Evolutionary conservation across 345 rosid species (phyloP).

Genomic region (Citrus trifoliata): DNA sequence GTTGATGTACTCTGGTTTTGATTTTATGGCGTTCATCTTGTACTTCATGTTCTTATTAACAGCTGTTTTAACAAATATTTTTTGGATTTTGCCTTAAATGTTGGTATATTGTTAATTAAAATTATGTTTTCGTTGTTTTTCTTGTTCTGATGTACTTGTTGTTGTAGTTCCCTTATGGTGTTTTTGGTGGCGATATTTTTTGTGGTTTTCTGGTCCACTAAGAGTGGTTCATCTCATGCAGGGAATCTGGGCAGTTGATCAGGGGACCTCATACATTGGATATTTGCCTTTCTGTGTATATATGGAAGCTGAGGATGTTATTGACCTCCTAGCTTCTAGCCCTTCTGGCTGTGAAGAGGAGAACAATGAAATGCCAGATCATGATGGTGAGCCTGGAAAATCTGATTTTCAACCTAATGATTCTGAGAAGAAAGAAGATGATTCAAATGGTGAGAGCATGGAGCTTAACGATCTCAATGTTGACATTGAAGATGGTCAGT

Average conservation of each 20-base stretch:
- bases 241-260: conserved; percentile 12
- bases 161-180: too few species aligned
- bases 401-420: conserved; percentile 22
- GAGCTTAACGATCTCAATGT: conserved; percentile 32
- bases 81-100: background rate
- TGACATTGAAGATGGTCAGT: conserved; percentile 33
- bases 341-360: conserved; percentile 29
- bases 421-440: conserved; percentile 24
- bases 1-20: background rate
- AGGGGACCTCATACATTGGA: conserved; percentile 9
- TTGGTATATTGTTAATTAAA: background rate
- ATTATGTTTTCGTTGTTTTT: background rate
- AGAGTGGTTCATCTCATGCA: conserved; percentile 15
- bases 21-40: background rate
- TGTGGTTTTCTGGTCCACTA: background rate
- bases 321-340: conserved; percentile 29
- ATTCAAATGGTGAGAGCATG: conserved; percentile 30
- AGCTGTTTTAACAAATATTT: background rate
- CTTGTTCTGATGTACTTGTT: background rate
- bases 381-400: conserved; percentile 34
- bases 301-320: conserved; percentile 53
- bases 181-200: background rate
- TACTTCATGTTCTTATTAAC: background rate
- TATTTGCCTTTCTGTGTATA: background rate
- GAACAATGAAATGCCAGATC: conserved; percentile 26